A percentile compares a stretch with the other conserved stretches of the same genome.
phyloP scores from a whole-genome alignment of 2,329 filamentous ascomycete genomes.

The Arthrobotrys sinensis region DNA sequence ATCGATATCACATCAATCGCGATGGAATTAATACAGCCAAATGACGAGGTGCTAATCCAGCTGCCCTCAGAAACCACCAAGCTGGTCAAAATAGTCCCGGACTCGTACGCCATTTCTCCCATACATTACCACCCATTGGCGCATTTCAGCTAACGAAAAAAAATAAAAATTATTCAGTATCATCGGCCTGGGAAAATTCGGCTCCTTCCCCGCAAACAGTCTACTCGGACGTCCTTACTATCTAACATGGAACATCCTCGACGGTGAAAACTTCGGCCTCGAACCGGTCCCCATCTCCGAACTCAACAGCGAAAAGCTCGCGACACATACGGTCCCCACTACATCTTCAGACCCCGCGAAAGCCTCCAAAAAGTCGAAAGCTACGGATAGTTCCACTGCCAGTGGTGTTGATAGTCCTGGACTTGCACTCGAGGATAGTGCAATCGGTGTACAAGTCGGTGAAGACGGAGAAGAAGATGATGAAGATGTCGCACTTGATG shows the following conservation, averaged over 20 bases:
- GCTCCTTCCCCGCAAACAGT: slow-evolving; percentile 88
- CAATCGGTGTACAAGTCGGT: slow-evolving; percentile 64
- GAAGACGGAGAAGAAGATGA: slow-evolving; percentile 60
- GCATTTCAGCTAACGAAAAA: slow-evolving; percentile 5
- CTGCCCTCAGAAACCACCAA: slow-evolving; percentile 75
- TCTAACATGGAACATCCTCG: slow-evolving; percentile 81
- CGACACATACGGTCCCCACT: slow-evolving; percentile 36
- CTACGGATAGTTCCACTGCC: slow-evolving; percentile 38
- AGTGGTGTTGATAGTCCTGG: slow-evolving; percentile 57
- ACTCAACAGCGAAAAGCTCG: slow-evolving; percentile 63
- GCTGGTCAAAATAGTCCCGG: slow-evolving; percentile 74
- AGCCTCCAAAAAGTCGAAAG: slow-evolving; percentile 38
- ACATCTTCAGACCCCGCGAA: slow-evolving; percentile 21
- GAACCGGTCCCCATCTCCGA: slow-evolving; percentile 63
- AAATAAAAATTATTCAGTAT: slow-evolving; percentile 72
- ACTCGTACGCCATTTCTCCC: slow-evolving; percentile 73
- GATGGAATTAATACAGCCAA: slow-evolving; percentile 71
- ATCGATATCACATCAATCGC: slow-evolving; percentile 55
- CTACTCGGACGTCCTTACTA: slow-evolving; percentile 92
- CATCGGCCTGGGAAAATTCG: slow-evolving; percentile 92
- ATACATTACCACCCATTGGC: slow-evolving; percentile 5
- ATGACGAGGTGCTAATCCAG: slow-evolving; percentile 72
- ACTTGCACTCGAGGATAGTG: slow-evolving; percentile 48
- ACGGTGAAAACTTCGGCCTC: slow-evolving; percentile 68
- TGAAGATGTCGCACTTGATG: slow-evolving; percentile 67